Evolutionary conservation across 139 green algal genomes (phyloP), one percentile per base, ranked within the genome.

Genomic region (Zygnema circumcarinatum): DNA sequence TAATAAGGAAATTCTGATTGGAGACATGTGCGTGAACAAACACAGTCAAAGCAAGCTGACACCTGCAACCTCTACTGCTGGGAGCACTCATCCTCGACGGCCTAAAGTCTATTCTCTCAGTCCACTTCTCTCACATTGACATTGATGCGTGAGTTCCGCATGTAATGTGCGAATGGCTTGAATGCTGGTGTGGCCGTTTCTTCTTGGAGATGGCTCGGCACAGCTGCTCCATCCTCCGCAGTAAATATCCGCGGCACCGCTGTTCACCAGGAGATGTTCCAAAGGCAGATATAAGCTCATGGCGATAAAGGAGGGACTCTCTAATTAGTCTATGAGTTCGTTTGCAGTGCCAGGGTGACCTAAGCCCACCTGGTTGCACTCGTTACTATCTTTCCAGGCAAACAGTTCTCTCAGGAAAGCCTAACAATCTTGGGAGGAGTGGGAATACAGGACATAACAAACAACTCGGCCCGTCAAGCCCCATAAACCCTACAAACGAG

Each of bases 101-200:
- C n/a, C n/a, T n/a, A n/a, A n/a, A n/a, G n/a, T n/a, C n/a, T n/a
- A 62, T 62, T 62, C 16, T 62, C 16, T 84, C 76, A 86, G 78
- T 73, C 22, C 42, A 90, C 86, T 75, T 88, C 35, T 3, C 86
- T 62, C 38, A 90, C 81, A 69, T 88, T 88, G 20, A 90, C 40
- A 47, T 90, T 90, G 86, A 90, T 90, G 38, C 86, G 82, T 22
- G 82, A 83, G 42, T 56, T 35, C 2, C 32, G 11, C 1, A 90
- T 36, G 67, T 90, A 90, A 2, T 62, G 72, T 29, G 40, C 33
- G 41, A 90, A 67, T 29, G 83, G 73, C 33, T 29, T 29, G 74
- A 87, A 87, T 35, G 40, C 16, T 1, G 2, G 22, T 1, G 39
- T 20, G 32, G 38, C 29, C 2, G 22, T 41, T n/a, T 83, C 83